phyloP scores from a whole-genome alignment of 768 basidiomycete genomes.

The Xerocomellus dryophilus region DNA sequence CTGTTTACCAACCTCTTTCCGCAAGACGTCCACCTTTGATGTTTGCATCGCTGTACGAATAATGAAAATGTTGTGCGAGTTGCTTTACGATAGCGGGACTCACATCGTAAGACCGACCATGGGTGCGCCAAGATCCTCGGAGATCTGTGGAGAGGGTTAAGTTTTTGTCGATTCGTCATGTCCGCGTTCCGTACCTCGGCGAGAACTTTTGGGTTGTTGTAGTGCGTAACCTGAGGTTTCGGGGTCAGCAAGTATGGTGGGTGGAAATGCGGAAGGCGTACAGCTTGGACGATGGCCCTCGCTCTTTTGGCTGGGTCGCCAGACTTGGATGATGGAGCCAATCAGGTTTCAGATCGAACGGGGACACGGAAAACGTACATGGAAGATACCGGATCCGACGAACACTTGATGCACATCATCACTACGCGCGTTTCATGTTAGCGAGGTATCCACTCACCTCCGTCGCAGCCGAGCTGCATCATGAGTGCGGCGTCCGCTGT shows the following conservation, averaged over 20 bases:
- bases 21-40: constrained; percentile 72
- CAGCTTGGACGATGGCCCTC: constrained; percentile 93
- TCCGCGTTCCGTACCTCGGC: constrained; percentile 59
- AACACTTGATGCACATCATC: constrained; percentile 59
- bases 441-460: constrained; percentile 54
- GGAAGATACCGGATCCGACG: constrained; percentile 97
- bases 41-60: constrained; percentile 49
- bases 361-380: constrained; percentile 48
- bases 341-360: neutral
- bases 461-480: constrained; percentile 98
- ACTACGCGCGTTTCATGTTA: neutral
- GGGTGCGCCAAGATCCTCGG: constrained; percentile 81
- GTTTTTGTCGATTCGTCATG: neutral
- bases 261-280: constrained; percentile 33
- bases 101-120: constrained; percentile 94
- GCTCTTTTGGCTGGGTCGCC: constrained; percentile 93
- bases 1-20: constrained; percentile 57
- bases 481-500: constrained; percentile 92
- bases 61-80: neutral
- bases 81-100: constrained; percentile 28
- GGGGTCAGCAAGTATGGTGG: constrained; percentile 1
- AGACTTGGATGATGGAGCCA: constrained; percentile 47
- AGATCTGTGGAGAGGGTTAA: constrained; percentile 45
- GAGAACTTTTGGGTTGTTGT: constrained; percentile 89
- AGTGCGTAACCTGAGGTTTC: constrained; percentile 72